Percentiles rank a stretch among this genome's conserved stretches.
These are phyloP conservation scores for Penicillium capsulatum DNA, from an alignment of 2,329 filamentous ascomycete species.

Conservation along the genomic window DNA sequence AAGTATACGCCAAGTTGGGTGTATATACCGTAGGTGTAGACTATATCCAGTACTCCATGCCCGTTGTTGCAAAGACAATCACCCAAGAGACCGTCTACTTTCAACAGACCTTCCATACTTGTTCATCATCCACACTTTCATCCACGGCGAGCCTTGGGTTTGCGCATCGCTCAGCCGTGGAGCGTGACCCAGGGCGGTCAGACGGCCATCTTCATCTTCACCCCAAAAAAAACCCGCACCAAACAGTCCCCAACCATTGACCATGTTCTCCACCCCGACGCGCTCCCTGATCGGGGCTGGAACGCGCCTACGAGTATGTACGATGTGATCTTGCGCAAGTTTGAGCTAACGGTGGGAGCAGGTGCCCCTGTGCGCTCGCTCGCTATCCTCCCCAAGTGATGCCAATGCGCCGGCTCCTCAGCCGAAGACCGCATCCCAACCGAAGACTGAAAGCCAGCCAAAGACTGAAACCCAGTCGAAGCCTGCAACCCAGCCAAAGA, in stretches of 20 bases:
- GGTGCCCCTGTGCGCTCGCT: constrained; percentile 17
- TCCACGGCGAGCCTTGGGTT: constrained; percentile 2
- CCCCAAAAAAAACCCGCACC: constrained; percentile 22
- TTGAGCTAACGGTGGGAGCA: constrained; percentile 3
- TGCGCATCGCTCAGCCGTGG: neutral
- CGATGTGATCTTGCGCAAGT: neutral
- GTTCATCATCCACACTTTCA: too few relatives aligned
- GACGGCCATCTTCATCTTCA: constrained; percentile 8
- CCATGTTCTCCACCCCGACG: constrained; percentile 24
- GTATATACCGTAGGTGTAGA: too few relatives aligned
- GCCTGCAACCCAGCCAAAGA: constrained; percentile 1
- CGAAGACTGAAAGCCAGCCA: too few relatives aligned
- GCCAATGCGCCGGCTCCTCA: constrained; percentile 14
- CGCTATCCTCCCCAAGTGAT: constrained; percentile 21
- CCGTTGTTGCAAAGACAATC: too few relatives aligned
- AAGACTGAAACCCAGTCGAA: constrained; percentile 12
- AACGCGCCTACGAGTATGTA: constrained; percentile 22
- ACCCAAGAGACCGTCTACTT: too few relatives aligned
- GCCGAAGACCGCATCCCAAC: constrained; percentile 7
- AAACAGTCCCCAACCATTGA: constrained; percentile 12
- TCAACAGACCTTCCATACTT: too few relatives aligned
- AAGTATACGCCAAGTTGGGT: too few relatives aligned
- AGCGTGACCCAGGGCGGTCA: neutral
- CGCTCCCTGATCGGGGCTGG: constrained; percentile 22
- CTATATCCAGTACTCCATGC: too few relatives aligned